Evolutionary conservation across 495 filamentous ascomycete species (phyloP).

Genomic region (Aspergillus sparsus): DNA sequence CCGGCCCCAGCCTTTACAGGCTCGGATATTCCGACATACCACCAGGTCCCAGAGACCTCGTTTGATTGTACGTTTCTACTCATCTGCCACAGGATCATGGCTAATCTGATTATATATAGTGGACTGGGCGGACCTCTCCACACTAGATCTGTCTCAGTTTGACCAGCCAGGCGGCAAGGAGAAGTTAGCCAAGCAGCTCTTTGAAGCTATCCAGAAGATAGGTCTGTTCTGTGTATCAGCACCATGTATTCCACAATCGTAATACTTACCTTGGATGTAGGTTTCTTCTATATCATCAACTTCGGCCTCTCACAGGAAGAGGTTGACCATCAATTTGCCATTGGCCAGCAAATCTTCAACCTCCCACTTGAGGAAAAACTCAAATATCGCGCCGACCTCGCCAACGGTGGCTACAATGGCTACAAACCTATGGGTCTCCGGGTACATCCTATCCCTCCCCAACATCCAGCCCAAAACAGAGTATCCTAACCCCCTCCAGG

Average conservation of each 20-base stretch:
- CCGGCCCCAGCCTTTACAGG: neutral
- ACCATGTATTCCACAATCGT: neutral
- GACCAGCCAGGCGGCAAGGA: slow-evolving; percentile 53
- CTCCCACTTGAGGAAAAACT: slow-evolving; percentile 52
- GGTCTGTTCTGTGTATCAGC: neutral
- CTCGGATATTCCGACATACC: neutral
- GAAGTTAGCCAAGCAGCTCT: slow-evolving; percentile 44
- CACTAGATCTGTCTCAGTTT: slow-evolving; percentile 53
- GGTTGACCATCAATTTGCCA: slow-evolving; percentile 54
- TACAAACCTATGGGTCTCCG: slow-evolving; percentile 23
- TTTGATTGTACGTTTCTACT: too few species aligned
- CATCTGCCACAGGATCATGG: too few species aligned
- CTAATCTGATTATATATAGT: slow-evolving; percentile 16
- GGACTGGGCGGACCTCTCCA: slow-evolving; percentile 52
- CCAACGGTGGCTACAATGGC: slow-evolving; percentile 48
- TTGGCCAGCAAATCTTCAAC: slow-evolving; percentile 49
- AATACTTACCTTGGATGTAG: slow-evolving; percentile 8
- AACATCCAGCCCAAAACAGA: too few species aligned
- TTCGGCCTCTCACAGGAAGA: slow-evolving; percentile 52
- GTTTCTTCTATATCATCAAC: slow-evolving; percentile 56
- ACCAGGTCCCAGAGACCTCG: too few species aligned
- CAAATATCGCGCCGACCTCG: slow-evolving; percentile 44
- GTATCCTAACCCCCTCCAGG: slow-evolving; percentile 17
- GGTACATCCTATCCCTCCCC: too few species aligned
- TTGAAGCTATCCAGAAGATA: slow-evolving; percentile 1